Conservation (phyloP, 2,329 filamentous ascomycete genomes). For the Aspergillus novofumigatus region DNA sequence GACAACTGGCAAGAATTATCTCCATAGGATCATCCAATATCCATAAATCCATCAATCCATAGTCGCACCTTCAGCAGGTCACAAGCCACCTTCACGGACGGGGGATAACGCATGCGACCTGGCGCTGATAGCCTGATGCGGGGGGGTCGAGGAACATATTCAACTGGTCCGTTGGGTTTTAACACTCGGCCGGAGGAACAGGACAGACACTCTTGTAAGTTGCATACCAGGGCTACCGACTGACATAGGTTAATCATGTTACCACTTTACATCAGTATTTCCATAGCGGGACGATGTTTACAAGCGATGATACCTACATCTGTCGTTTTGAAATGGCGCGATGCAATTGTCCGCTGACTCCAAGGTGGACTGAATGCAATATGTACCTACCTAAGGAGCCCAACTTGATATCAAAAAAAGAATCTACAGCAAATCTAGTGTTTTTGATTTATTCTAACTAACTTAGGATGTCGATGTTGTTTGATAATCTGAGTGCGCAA, state of each 20-base stretch:
- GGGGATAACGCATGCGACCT: conserved; percentile 14
- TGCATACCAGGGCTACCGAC: not conserved
- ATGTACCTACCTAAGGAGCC: not conserved
- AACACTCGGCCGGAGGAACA: conserved; percentile 7
- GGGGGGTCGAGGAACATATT: conserved; percentile 22
- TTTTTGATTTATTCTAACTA: not conserved
- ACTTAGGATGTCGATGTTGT: not conserved
- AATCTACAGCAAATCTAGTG: not conserved
- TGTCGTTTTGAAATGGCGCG: not conserved
- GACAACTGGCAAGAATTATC: not conserved
- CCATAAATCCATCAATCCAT: not conserved
- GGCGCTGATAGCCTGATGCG: conserved; percentile 11
- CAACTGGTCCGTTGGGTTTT: conserved; percentile 19
- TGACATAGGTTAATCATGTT: not conserved
- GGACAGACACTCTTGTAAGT: not conserved
- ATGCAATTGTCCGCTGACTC: not conserved
- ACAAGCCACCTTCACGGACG: conserved; percentile 8
- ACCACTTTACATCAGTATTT: not conserved
- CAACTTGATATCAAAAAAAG: not conserved
- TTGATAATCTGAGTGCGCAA: not conserved
- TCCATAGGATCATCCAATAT: not conserved
- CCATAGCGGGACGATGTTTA: not conserved
- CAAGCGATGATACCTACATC: not conserved
- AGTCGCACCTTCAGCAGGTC: conserved; percentile 7
- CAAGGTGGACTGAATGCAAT: not conserved